Evolutionary conservation across 192 early-diverging fungal genomes (phyloP), one percentile per base, ranked within the genome.

Genomic region (Coemansia nantahalensis): DNA sequence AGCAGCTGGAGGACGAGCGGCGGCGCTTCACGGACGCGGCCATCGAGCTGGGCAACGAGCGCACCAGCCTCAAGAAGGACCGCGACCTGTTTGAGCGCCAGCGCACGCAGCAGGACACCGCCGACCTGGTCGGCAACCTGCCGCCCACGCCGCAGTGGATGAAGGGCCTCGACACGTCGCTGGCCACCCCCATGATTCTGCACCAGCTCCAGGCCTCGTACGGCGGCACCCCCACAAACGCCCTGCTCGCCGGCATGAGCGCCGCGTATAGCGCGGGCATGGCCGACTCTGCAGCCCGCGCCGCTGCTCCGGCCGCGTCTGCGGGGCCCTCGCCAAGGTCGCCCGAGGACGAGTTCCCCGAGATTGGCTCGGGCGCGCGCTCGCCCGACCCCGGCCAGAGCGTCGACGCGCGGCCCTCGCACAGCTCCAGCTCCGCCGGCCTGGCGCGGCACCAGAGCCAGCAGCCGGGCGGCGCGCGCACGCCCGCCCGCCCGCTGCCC

Each of bases 21-120:
- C 38, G 60, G 19, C 78, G 76, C 51, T 83, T 91, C 39, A 85
- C 87, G 1, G 82, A 86, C 33, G 84, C 84, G 5, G 87, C 86
- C 13, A 79, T 90, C 15, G 62, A 82, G 56, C 61, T 91, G 2
- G 90, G 85, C 17, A 54, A 82, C 16, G 86, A 91, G 47, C 78
- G 90, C 39, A 60, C 59, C 9, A 70, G 56, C 38, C 57, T 84
- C 10, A 56, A 69, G 65, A 42, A 55, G 23, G 56, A 65, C 61
- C 47, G 56, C 0, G 57, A 65, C 18, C 49, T 38, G 56, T 60
- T 77, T 37, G 73, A 77, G 45, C 1, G 24, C 13, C 11, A 6
- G 8, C 31, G 30, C 45, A 38, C 24, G 13, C 17, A 33, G 28
- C 51, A 24, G 9, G 52, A 39, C 5, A 77, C 73, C 0, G 23